Percentiles rank a stretch among this genome's conserved stretches.
Evolutionary conservation across 495 filamentous ascomycete genomes (phyloP).

Genomic region (Barbatosphaeria neglecta): DNA sequence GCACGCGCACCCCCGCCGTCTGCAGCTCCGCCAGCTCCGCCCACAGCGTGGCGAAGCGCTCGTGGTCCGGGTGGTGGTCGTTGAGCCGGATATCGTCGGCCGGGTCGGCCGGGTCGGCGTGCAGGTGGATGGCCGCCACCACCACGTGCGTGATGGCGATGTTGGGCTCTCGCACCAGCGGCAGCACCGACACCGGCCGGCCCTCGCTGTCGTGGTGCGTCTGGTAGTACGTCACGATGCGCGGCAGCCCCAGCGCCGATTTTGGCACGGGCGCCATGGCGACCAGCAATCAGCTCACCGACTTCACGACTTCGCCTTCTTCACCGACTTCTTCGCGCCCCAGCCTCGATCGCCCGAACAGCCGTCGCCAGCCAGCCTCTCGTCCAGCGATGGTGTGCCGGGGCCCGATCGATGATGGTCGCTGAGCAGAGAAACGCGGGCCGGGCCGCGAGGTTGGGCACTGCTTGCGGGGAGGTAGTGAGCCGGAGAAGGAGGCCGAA

Average conservation of each 20-base stretch:
- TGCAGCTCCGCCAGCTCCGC: slow-evolving; percentile 57
- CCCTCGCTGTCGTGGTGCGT: slow-evolving; percentile 43
- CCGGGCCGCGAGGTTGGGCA: too few species aligned
- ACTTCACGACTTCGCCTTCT: too few species aligned
- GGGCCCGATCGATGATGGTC: too few species aligned
- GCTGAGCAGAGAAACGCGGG: too few species aligned
- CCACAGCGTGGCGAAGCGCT: slow-evolving; percentile 52
- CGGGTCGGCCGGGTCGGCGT: slow-evolving; percentile 42
- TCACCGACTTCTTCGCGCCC: too few species aligned
- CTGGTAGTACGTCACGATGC: slow-evolving; percentile 16
- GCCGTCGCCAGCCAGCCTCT: too few species aligned
- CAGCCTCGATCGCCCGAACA: too few species aligned
- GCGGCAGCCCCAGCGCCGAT: background rate
- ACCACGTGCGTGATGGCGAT: slow-evolving; percentile 59
- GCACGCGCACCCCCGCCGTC: slow-evolving; percentile 53
- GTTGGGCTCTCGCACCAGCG: slow-evolving; percentile 47
- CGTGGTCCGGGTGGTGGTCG: slow-evolving; percentile 51
- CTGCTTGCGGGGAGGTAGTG: too few species aligned
- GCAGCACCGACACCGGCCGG: slow-evolving; percentile 56
- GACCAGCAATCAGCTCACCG: too few species aligned
- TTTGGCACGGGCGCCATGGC: slow-evolving; percentile 5
- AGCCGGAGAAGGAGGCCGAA: too few species aligned
- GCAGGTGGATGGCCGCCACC: slow-evolving; percentile 71
- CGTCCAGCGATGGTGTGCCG: too few species aligned
- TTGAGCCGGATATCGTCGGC: slow-evolving; percentile 57